Percentiles rank a stretch among this genome's conserved stretches.
Evolutionary conservation across 2,329 filamentous ascomycete species (phyloP).

Genomic region (Botrytis galanthina): DNA sequence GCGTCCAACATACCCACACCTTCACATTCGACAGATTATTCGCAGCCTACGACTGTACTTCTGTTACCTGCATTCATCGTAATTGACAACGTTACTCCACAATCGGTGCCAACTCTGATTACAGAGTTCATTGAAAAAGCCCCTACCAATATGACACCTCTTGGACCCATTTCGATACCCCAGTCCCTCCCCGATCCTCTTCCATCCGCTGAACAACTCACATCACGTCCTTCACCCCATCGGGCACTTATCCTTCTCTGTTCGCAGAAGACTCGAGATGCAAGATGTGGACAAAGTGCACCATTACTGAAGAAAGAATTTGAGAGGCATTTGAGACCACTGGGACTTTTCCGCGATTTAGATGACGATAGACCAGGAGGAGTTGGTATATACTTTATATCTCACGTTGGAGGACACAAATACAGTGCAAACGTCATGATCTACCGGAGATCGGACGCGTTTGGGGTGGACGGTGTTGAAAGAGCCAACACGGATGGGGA

Average conservation of each 20-base stretch:
- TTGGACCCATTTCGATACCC: conserved; percentile 60
- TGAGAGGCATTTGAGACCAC: conserved; percentile 79
- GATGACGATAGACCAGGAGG: conserved; percentile 88
- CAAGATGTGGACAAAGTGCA: conserved; percentile 89
- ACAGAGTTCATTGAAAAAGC: conserved; percentile 64
- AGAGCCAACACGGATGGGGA: conserved; percentile 39
- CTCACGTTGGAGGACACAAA: conserved; percentile 94
- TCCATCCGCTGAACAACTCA: conserved; percentile 44
- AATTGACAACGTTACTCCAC: conserved; percentile 79
- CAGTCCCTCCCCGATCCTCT: conserved; percentile 37
- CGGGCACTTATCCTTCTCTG: conserved; percentile 86
- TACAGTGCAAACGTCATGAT: conserved; percentile 94
- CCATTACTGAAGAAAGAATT: conserved; percentile 86
- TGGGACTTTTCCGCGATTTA: conserved; percentile 82
- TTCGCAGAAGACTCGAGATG: conserved; percentile 91
- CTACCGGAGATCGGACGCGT: conserved; percentile 58
- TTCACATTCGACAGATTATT: conserved; percentile 60
- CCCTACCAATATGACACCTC: conserved; percentile 66
- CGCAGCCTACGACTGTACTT: conserved; percentile 72
- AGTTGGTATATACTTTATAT: conserved; percentile 95
- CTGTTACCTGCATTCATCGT: conserved; percentile 82
- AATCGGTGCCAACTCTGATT: conserved; percentile 69
- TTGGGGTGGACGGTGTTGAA: conserved; percentile 36
- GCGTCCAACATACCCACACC: conserved; percentile 89
- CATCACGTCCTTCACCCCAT: conserved; percentile 71